Evolutionary conservation across 192 early-diverging fungal species (phyloP), one percentile per base, ranked within the genome.

Genomic region (Lobosporangium transversale): DNA sequence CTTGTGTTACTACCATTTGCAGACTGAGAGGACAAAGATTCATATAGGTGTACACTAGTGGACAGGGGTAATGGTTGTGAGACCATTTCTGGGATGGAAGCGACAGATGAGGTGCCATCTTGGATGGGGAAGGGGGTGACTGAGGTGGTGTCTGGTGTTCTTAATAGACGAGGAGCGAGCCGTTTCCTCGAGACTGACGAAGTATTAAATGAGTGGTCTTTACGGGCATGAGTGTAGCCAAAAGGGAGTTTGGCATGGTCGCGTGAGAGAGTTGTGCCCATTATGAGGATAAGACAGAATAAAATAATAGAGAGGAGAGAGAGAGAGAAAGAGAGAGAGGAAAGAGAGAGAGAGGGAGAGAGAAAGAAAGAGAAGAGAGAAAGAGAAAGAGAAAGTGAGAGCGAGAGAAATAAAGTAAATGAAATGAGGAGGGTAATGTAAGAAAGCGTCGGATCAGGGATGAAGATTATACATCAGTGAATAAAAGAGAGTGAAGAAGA

Each of bases 171-270:
- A 11, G 37, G 26, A 44, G 67, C 62, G 36, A 79, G 73, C 20
- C 59, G 35, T n/a, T 55, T 61, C 32, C 70, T 56, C 15, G 66
- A 62, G 40, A 62, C 61, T 6, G 62, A 76, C 23, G 68, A 67
- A 32, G 35, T 49, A 42, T 35, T 71, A 74, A 60, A 70, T 63
- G 63, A 52, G 21, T 78, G 79, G 37, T 68, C 68, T 26, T 69
- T 71, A 15, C 69, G 59, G 20, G 70, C 53, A 53, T 67, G 67
- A 21, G 75, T 80, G 56, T 85, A 87, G 31, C 81, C 85, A 60
- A 87, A 80, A 4, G 85, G 85, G 23, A 87, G 85, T 29, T 75
- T 79, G 40, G 76, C 80, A 37, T 85, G 81, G 43, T 85, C 81
- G 57, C 80, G 80, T 30, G 81, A 79, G 37, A 82, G 65, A 26